Percentiles rank a stretch among this genome's conserved stretches.
Conservation (phyloP, 768 basidiomycete genomes). For the Leucocoprinus birnbaumii region DNA sequence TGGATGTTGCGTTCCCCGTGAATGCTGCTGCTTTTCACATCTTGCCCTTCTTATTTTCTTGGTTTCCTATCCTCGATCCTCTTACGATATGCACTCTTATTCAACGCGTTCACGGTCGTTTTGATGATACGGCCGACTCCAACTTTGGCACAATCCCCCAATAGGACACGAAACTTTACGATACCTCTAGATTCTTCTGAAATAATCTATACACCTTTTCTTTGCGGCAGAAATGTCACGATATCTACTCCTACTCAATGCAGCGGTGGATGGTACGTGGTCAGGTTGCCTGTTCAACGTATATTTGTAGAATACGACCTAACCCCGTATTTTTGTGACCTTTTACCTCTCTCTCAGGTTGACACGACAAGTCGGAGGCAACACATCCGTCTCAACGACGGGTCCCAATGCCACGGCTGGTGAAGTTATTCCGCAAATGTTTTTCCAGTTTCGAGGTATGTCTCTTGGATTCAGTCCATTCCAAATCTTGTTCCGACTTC, state of each 20-base stretch:
- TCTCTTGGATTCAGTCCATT: background rate
- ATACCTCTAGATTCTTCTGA: slow-evolving; percentile 34
- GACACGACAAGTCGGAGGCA: slow-evolving; percentile 21
- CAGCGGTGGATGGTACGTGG: slow-evolving; percentile 42
- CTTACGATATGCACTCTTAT: slow-evolving; percentile 4
- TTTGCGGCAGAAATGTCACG: slow-evolving; percentile 32
- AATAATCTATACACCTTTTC: slow-evolving; percentile 46
- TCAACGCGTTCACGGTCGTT: background rate
- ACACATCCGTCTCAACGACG: slow-evolving; percentile 30
- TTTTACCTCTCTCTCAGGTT: too few relatives aligned
- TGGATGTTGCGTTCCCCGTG: slow-evolving; percentile 5
- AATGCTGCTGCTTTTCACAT: background rate
- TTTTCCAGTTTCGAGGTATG: slow-evolving; percentile 52
- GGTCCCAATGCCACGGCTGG: slow-evolving; percentile 41
- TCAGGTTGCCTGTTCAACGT: too few relatives aligned
- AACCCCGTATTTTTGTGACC: too few relatives aligned
- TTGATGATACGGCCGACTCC: background rate
- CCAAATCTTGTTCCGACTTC: background rate
- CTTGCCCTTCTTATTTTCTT: background rate
- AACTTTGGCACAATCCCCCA: background rate
- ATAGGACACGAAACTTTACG: slow-evolving; percentile 27
- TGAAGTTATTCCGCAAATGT: slow-evolving; percentile 53
- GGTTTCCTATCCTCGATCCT: background rate
- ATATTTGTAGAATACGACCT: too few relatives aligned
- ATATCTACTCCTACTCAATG: slow-evolving; percentile 25